Conservation (phyloP, 331 rosid species). For the Quercus tomentella region DNA sequence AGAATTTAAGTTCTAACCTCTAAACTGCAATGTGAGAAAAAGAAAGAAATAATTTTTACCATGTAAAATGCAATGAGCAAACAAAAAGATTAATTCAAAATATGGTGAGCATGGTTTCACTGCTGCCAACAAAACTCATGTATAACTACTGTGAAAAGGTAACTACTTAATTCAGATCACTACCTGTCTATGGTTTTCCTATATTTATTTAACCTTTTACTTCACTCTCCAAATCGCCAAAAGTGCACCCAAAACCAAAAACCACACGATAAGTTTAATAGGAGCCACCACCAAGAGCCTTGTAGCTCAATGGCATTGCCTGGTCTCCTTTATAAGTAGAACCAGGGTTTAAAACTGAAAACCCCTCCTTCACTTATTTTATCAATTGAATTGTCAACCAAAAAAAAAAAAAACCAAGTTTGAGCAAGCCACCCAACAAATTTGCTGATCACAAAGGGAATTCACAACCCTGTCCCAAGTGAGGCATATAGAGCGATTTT, state of each 20-base stretch:
- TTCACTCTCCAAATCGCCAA: not conserved
- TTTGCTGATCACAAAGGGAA: not conserved
- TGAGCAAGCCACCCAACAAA: not conserved
- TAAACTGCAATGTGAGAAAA: not conserved
- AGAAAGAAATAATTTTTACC: not conserved
- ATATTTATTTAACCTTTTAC: not conserved
- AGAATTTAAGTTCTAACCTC: not conserved
- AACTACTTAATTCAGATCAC: not conserved
- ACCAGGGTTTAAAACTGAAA: too few species aligned
- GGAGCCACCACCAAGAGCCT: not conserved
- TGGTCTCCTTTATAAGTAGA: too few species aligned
- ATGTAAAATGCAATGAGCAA: not conserved
- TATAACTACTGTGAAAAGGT: not conserved
- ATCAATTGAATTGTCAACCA: too few species aligned
- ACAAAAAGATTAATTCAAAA: not conserved
- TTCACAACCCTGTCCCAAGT: not conserved
- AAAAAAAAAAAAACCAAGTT: too few species aligned
- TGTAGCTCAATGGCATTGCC: too few species aligned
- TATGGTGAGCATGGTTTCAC: not conserved
- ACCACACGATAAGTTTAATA: not conserved
- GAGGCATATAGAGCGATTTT: not conserved
- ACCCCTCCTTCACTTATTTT: too few species aligned
- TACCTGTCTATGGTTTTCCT: not conserved
- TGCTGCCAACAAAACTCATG: not conserved
- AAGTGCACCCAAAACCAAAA: not conserved